Evolutionary conservation across 225 moss, liverwort and hornwort genomes (phyloP).

Genomic region (Marchantia polymorpha): DNA sequence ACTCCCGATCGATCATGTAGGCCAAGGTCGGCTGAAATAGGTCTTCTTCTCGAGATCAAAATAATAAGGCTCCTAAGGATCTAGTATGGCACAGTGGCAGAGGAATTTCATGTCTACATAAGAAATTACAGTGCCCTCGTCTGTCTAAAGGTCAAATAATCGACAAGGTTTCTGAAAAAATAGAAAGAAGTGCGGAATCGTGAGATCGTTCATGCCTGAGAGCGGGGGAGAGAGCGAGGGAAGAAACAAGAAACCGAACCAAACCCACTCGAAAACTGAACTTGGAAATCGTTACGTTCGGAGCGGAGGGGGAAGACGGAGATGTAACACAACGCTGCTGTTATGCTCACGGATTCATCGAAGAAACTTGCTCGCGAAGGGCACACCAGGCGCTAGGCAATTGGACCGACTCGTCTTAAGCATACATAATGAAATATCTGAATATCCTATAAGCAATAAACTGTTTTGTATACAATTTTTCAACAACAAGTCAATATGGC

Average conservation of each 20-base stretch:
- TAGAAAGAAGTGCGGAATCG: neutral
- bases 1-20: slow-evolving; percentile 9
- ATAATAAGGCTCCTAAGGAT: neutral
- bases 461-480: too few species aligned
- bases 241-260: neutral
- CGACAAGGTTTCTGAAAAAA: neutral
- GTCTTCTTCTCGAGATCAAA: neutral
- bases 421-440: too few species aligned
- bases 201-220: too few species aligned
- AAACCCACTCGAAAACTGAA: neutral
- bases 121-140: neutral
- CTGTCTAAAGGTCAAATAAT: neutral
- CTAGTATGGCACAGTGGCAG: neutral
- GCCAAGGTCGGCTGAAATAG: slow-evolving; percentile 5
- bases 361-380: neutral
- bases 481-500: slow-evolving; percentile 84
- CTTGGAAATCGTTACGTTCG: neutral
- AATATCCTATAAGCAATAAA: too few species aligned
- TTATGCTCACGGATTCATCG: neutral
- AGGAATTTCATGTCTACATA: neutral
- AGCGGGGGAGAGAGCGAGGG: neutral
- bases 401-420: neutral
- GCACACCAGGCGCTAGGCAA: neutral
- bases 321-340: neutral
- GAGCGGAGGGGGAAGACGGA: neutral